Base-by-base conservation (phyloP, 116 monocot species). In the Trichopus zeylanicus region DNA sequence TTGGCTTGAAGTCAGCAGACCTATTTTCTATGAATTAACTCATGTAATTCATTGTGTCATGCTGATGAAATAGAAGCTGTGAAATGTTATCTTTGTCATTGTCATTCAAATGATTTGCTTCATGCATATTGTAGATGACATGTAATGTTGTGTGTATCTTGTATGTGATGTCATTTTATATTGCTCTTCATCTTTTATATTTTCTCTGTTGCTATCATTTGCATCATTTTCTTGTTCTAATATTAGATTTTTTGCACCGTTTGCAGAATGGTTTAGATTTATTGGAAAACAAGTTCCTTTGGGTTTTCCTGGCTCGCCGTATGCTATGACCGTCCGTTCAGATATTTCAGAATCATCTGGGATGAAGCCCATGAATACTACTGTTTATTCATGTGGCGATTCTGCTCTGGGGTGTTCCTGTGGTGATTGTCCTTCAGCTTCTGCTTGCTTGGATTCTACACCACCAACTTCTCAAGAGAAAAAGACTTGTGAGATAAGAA, bases 371-470 rank as follows among this genome's bases (percentile, higher is more conserved):
- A 73, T 98, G 66, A 85, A 88, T 71, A 52, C 66, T 15, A 82
- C 84, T 19, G 65, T 72, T 54, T 84, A 82, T 87, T 80, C 91
- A 51, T 98, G 98, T 78, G 91, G 82, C 25, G 88, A 98, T 61
- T 64, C 88, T 30, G 82, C 79, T 46, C 63, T 98, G 51, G 91
- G 98, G 0, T 98, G 98, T 59, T 98, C 98, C 34, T 98, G 98
- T 71, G 98, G 98, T 62, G 98, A 98, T 74, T 98, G 98, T 28
- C 84, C 88, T 56, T 85, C 85, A 46, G 75, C 87, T 75, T 65
- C 77, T 72, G 57, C 46, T 34, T 98, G 98, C 67, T 55, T 58
- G 20, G 67, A 62, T 38, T 60, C 68, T 56, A 20, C 65, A 22
- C 53, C 67, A 55, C 67, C 71, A 47, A 26, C 70, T 62, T 31